Evolutionary conservation across 352 stramenopile species (phyloP), one percentile per base, ranked within the genome.

Genomic region (Globisporangium barbulae): DNA sequence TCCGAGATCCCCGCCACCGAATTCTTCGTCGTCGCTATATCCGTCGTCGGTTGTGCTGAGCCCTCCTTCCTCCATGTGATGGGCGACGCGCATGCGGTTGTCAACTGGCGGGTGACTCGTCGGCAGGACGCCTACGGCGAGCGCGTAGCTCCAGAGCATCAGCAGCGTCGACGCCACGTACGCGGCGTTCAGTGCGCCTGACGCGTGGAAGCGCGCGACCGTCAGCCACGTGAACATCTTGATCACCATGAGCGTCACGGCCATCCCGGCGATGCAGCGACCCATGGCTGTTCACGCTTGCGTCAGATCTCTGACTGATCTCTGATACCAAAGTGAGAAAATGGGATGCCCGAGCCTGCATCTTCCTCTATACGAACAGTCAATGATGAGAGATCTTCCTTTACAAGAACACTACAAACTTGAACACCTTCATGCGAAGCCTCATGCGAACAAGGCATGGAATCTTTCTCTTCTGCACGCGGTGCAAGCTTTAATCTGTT

Each of bases 111-210:
- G 61, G 25, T 54, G 39, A 22, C 57, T 28, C 8, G 59, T 64
- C 2, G 78, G 70, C 13, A 65, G 53, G 37, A 73, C 69, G 33
- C 48, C 31, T 66, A 88, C 79, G 19, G 81, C 69, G n/a, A 77
- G 70, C 31, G 47, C 64, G 71, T 93, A 94, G 69, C 80, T 91
- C 82, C 85, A 92, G 55, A 92, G 57, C 86, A 93, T 94, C 35
- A 92, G 69, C 39, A 71, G 9, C 13, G 76, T 81, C 21, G 68
- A 25, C 15, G 67, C 28, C 19, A 72, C 53, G 68, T 85, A 92
- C 37, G 84, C 44, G 0, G 49, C 47, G 53, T 85, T 90, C 37
- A 77, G 56, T 0, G 52, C 12, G 1, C 59, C 0, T 3, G 66
- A 61, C 0, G 63, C 67, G 42, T 78, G 59, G 2, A 68, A 60